These are phyloP conservation scores for Trametes gibbosa DNA, from an alignment of 768 basidiomycete genomes.

Conservation along the genomic window DNA sequence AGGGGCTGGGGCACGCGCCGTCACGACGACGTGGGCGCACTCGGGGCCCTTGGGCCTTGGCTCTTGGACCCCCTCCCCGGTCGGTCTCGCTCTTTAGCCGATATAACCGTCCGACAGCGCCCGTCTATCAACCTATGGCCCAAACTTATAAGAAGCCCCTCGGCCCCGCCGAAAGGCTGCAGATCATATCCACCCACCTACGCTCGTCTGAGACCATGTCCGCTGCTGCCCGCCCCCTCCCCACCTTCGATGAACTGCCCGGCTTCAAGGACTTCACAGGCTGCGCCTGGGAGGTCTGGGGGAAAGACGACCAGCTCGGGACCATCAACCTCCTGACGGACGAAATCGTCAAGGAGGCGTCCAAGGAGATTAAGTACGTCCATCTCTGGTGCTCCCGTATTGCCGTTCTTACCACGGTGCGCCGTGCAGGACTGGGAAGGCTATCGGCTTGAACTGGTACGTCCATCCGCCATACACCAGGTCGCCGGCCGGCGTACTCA, in stretches of 20 bases:
- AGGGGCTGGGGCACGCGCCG: neutral
- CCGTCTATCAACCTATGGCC: neutral
- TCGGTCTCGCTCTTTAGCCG: neutral
- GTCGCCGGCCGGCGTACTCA: neutral
- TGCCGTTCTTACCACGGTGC: neutral
- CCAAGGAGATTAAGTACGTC: conserved; percentile 54
- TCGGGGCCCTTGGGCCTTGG: neutral
- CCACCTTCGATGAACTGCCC: conserved; percentile 49
- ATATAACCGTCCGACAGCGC: neutral
- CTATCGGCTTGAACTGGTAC: conserved; percentile 62
- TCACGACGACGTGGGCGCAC: neutral
- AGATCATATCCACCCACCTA: neutral
- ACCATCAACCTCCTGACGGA: conserved; percentile 65
- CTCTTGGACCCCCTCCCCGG: neutral
- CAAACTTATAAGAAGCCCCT: neutral
- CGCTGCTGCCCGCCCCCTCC: conserved; percentile 29
- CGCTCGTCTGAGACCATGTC: neutral
- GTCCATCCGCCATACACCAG: conserved; percentile 20
- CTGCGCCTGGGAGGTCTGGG: conserved; percentile 72
- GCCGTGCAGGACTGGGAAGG: conserved; percentile 44
- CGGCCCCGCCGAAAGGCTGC: neutral
- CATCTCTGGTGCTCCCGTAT: neutral
- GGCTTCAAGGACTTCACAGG: conserved; percentile 43
- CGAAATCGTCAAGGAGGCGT: conserved; percentile 56
- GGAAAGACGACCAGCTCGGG: conserved; percentile 60